Percentiles rank a stretch among this genome's conserved stretches.
phyloP scores from a whole-genome alignment of 169 alveolate species.

The Babesia sp. region DNA sequence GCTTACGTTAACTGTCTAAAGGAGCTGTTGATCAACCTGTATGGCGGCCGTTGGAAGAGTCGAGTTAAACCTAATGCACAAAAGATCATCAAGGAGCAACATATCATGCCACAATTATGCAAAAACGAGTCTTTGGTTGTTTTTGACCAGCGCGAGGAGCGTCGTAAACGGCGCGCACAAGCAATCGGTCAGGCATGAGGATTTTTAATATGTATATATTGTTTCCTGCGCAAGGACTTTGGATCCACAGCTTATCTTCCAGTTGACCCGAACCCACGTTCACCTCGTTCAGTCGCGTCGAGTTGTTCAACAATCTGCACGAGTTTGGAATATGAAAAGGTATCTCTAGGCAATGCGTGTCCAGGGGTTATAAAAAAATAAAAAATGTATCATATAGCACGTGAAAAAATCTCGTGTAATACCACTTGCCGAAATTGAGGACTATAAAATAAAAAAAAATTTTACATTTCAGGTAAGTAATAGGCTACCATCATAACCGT shows the following conservation, averaged over 20 bases:
- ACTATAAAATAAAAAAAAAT: too few relatives aligned
- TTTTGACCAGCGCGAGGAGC: slow-evolving; percentile 22
- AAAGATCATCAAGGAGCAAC: slow-evolving; percentile 13
- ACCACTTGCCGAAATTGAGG: too few relatives aligned
- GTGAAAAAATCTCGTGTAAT: too few relatives aligned
- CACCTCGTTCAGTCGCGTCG: slow-evolving; percentile 86
- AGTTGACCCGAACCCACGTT: slow-evolving; percentile 89
- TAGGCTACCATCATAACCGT: too few relatives aligned
- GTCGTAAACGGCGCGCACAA: slow-evolving; percentile 46
- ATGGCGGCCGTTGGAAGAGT: slow-evolving; percentile 48
- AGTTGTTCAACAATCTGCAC: slow-evolving; percentile 79
- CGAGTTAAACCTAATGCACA: slow-evolving; percentile 25
- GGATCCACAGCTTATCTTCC: slow-evolving; percentile 18
- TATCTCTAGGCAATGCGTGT: too few relatives aligned
- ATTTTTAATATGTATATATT: neutral
- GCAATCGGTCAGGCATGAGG: neutral
- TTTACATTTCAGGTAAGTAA: too few relatives aligned
- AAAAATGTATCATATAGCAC: too few relatives aligned
- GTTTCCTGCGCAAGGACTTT: neutral
- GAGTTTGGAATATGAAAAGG: neutral
- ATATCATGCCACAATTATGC: neutral
- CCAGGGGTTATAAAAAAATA: too few relatives aligned
- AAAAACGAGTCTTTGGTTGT: neutral
- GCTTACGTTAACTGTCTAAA: too few relatives aligned
- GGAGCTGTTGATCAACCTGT: slow-evolving; percentile 48